phyloP scores from a whole-genome alignment of 371 early-diverging fungal species.

The Neoconidiobolus thromboides region DNA sequence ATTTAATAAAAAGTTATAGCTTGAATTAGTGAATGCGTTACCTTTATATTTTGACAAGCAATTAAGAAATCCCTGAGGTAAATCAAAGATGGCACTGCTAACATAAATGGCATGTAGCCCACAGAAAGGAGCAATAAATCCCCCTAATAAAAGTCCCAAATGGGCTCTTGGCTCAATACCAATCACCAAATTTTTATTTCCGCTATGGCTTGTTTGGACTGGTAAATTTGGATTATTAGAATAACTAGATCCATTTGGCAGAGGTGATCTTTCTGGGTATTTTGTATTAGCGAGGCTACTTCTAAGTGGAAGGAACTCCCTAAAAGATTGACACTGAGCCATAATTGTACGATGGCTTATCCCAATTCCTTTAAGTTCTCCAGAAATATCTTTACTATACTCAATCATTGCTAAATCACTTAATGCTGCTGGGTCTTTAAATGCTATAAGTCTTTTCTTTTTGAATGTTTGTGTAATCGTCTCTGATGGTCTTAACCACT shows the following conservation, averaged over 20 bases:
- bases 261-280: not conserved
- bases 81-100: slow-evolving; percentile 35
- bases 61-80: slow-evolving; percentile 21
- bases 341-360: slow-evolving; percentile 59
- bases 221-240: slow-evolving; percentile 8
- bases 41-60: slow-evolving; percentile 15
- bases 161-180: slow-evolving; percentile 71
- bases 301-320: slow-evolving; percentile 13
- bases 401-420: slow-evolving; percentile 70
- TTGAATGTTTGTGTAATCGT: slow-evolving; percentile 33
- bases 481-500: slow-evolving; percentile 62
- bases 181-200: slow-evolving; percentile 18
- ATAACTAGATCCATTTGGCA: not conserved
- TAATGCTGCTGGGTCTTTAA: slow-evolving; percentile 19
- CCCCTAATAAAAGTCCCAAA: slow-evolving; percentile 48
- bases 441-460: slow-evolving; percentile 19
- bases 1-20: no score
- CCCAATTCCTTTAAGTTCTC: slow-evolving; percentile 67
- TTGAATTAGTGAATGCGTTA: slow-evolving; percentile 6
- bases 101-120: slow-evolving; percentile 48
- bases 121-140: slow-evolving; percentile 42
- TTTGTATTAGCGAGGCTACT: not conserved
- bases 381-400: slow-evolving; percentile 59
- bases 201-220: slow-evolving; percentile 5
- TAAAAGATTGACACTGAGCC: slow-evolving; percentile 34